Percentiles rank a stretch among this genome's conserved stretches.
phyloP scores from a whole-genome alignment of 768 basidiomycete genomes.

The Gelatoporia subvermispora region DNA sequence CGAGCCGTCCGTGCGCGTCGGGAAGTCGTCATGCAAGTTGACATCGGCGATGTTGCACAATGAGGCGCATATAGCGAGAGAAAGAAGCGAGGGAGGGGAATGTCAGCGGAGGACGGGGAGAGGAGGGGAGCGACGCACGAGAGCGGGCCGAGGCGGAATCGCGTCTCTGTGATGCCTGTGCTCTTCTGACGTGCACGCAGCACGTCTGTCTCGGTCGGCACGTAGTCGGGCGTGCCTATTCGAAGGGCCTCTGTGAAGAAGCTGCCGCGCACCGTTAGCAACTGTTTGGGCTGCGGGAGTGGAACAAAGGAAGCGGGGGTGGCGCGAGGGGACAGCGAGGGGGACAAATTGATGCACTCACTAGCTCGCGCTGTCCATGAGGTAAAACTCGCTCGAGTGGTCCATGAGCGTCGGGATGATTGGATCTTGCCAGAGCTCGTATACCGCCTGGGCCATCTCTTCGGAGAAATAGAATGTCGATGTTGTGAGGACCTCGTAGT shows the following conservation, averaged over 20 bases:
- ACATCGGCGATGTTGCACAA: no score
- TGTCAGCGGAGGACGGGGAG: background rate
- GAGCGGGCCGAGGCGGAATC: slow-evolving; percentile 62
- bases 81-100: no score
- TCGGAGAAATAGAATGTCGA: slow-evolving; percentile 44
- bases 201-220: slow-evolving; percentile 83
- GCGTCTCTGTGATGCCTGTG: slow-evolving; percentile 86
- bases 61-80: no score
- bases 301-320: background rate
- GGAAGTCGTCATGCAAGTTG: no score
- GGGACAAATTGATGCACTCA: slow-evolving; percentile 33
- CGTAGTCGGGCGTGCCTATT: slow-evolving; percentile 76
- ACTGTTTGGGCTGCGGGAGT: background rate
- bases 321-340: background rate
- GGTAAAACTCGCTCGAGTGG: slow-evolving; percentile 73
- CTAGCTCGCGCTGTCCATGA: slow-evolving; percentile 95
- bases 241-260: slow-evolving; percentile 85
- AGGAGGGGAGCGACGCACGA: slow-evolving; percentile 20
- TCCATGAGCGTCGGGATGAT: slow-evolving; percentile 47
- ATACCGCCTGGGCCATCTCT: slow-evolving; percentile 67
- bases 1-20: no score
- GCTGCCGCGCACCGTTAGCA: slow-evolving; percentile 31
- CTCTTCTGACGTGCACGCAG: slow-evolving; percentile 86
- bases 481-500: slow-evolving; percentile 46
- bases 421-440: slow-evolving; percentile 66